Base-by-base conservation (phyloP, 805 yeast genomes). In the Suhomyces kilbournensis region DNA sequence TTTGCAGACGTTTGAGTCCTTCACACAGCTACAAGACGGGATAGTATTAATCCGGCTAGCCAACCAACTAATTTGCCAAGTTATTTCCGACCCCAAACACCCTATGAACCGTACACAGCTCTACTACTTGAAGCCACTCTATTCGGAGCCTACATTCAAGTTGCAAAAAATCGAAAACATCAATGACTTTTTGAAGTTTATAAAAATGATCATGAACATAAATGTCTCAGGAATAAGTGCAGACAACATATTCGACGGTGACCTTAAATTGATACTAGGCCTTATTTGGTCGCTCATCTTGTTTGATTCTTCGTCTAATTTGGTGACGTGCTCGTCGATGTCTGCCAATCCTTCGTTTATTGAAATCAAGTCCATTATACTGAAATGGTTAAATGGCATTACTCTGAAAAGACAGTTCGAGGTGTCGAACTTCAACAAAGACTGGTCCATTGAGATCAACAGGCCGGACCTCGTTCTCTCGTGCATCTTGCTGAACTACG, bases 371-470 rank as follows among this genome's bases (percentile, higher is more conserved):
- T 14, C 53, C 17, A 61, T 68, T 22, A 56, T 74, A 45, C 61
- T 80, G 46, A 59, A 72, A 9, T 84, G 90, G 90, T 73, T 85
- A 52, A 83, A 81, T 58, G 52, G 48, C 42, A 56, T 65, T 7
- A 50, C 60, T 19, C 55, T 58, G 46, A 56, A 59, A 39, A 54
- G 61, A 44, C 46, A 51, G 42, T 28, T 35, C 30, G 50, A 54
- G 17, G 61, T 84, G 26, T 54, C 65, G 10, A 82, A 84, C 61
- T 84, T 84, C 63, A 71, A 80, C 39, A 64, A 74, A 35, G 78
- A 81, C 57, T 84, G 88, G 88, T 74, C 77, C 7, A 52, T 71
- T 26, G 74, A 71, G 63, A 76, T 62, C 74, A 84, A 28, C 59
- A 70, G 64, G 74, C 86, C 60, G 59, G 83, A 61, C 69, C 77